Evolutionary conservation across 352 stramenopile species (phyloP).

Genomic region (Phytophthora constricta): DNA sequence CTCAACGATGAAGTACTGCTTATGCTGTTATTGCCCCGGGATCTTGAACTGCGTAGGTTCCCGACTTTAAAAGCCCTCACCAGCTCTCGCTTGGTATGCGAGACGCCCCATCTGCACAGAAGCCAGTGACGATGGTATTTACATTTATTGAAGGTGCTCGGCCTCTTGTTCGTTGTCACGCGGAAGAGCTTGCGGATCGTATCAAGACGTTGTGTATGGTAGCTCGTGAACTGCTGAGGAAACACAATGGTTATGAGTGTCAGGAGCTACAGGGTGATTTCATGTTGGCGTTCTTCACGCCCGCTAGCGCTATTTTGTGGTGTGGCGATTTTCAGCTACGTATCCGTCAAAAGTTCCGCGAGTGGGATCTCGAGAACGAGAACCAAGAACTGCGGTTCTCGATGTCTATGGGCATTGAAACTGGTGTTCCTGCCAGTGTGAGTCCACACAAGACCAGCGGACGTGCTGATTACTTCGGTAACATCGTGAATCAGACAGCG

Average conservation of each 20-base stretch:
- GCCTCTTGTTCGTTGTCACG: slow-evolving; percentile 81
- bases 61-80: slow-evolving; percentile 73
- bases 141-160: slow-evolving; percentile 89
- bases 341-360: slow-evolving; percentile 77
- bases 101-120: slow-evolving; percentile 78
- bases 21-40: slow-evolving; percentile 80
- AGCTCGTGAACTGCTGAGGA: slow-evolving; percentile 72
- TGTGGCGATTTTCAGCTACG: slow-evolving; percentile 86
- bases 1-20: slow-evolving; percentile 77
- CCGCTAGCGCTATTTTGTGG: slow-evolving; percentile 81
- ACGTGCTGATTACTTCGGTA: slow-evolving; percentile 89
- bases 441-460: slow-evolving; percentile 90
- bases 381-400: slow-evolving; percentile 85
- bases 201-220: slow-evolving; percentile 88
- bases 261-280: slow-evolving; percentile 90
- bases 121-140: slow-evolving; percentile 89
- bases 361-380: slow-evolving; percentile 78
- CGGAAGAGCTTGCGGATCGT: slow-evolving; percentile 81
- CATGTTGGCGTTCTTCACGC: slow-evolving; percentile 91
- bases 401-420: slow-evolving; percentile 90
- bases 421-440: slow-evolving; percentile 80
- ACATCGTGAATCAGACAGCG: slow-evolving; percentile 90
- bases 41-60: slow-evolving; percentile 81
- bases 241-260: slow-evolving; percentile 89
- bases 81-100: slow-evolving; percentile 84